These are phyloP conservation scores for Ilyonectria destructans DNA, from an alignment of 2,329 filamentous ascomycete species.

Conservation along the genomic window DNA sequence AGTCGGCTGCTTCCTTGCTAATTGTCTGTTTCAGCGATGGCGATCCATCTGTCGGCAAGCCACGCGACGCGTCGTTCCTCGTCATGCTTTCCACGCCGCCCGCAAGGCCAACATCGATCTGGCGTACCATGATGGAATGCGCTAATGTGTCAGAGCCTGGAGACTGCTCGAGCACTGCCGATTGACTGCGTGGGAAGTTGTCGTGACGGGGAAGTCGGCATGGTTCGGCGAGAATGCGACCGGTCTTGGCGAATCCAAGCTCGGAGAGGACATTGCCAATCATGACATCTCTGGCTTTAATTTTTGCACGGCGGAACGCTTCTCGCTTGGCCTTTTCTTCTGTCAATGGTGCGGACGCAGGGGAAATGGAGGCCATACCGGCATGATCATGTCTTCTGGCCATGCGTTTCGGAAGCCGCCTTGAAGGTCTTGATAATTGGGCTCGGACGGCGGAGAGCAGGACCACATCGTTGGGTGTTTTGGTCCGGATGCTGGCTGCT, in stretches of 20 bases:
- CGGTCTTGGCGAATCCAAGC: conserved; percentile 90
- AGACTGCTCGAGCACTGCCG: conserved; percentile 87
- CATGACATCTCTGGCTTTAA: conserved; percentile 72
- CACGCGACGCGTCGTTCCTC: conserved; percentile 84
- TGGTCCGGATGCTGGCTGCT: conserved; percentile 54
- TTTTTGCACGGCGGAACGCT: conserved; percentile 52
- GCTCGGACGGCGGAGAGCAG: conserved; percentile 92
- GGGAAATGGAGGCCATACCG: conserved; percentile 56
- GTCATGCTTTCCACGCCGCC: conserved; percentile 98
- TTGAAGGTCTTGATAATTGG: conserved; percentile 87
- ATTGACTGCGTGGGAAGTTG: conserved; percentile 88
- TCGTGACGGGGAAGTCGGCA: conserved; percentile 80
- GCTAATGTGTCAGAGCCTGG: conserved; percentile 83
- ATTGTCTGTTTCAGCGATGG: conserved; percentile 75
- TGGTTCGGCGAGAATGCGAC: conserved; percentile 92
- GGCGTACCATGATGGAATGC: conserved; percentile 80
- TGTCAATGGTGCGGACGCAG: rapidly evolving
- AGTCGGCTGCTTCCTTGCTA: conserved; percentile 82
- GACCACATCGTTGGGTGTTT: conserved; percentile 85
- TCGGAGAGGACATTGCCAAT: conserved; percentile 92
- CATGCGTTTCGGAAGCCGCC: conserved; percentile 87
- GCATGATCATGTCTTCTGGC: conserved; percentile 87
- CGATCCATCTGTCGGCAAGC: conserved; percentile 87
- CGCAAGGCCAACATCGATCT: conserved; percentile 81
- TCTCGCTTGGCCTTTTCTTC: conserved; percentile 17